Evolutionary conservation across 768 basidiomycete species (phyloP), one percentile per base, ranked within the genome.

Genomic region (Leccinum rimulosum): DNA sequence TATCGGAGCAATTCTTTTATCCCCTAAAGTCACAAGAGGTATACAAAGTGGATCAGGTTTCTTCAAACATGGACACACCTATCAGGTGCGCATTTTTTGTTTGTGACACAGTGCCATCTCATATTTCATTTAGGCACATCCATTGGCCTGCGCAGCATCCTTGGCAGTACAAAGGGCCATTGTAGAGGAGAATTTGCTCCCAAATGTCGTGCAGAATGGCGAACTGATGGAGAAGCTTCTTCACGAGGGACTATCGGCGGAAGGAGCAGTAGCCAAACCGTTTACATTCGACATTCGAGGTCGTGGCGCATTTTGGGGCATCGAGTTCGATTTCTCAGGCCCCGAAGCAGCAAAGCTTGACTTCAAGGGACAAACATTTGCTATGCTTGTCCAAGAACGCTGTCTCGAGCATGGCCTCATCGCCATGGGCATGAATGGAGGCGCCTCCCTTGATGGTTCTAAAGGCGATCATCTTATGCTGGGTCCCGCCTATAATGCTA

Each of bases 31-130:
- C 33, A 85, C 86, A 1, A 78, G 84, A 56, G 91, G 86, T 11
- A 82, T 95, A 59, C 79, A 81, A 14, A 82, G 79, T 59, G 77
- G 82, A n/a, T 82, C 86, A 11, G 90, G 89, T 30, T 73, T 87
- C 59, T 86, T 87, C 81, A 89, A 91, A 68, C 90, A 93, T 70
- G 92, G 91, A 0, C 91, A 93, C 72, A 92, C 91, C 3, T 93
- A 92, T 69, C 89, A 91, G 79, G 89, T 82, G 67, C 69, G 30
- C 6, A 17, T 17, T 2, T 6, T 55, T 30, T 28, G 15, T 51
- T 31, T 48, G 2, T 15, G 43, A 28, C 19, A 19, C 28, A 7
- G 49, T 40, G 10, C 17, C 4, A 47, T 40, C 57, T 70, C 30
- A 64, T 11, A 3, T 6, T 60, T 58, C 48, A 31, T 49, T 49